Evolutionary conservation across 306 rosid species (phyloP), one percentile per base, ranked within the genome.

Genomic region (Castanopsis chinensis): DNA sequence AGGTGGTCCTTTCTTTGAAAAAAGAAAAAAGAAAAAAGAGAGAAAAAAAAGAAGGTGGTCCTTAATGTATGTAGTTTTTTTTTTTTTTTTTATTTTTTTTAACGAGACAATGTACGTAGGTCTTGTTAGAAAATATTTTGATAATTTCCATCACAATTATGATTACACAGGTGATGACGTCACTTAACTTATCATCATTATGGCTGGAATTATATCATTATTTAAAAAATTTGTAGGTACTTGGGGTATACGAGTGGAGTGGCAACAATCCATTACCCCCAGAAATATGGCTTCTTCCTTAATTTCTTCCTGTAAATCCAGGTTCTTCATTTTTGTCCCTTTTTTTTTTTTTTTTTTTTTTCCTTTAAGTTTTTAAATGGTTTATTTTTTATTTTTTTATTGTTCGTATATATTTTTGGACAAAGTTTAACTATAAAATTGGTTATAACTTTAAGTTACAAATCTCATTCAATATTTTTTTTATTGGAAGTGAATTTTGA

Each of bases 201-300:
- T 65, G 9, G 23, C 35, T 33, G 49, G 49, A 15, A 17, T 61
- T 32, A 61, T 11, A 63, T 43, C 7, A 51, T 37, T 27, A 43
- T 25, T 71, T 27, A n/a, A 18, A 19, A 15, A 14, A 9, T 17
- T 49, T 55, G 83, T 37, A 89, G 94, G 82, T 91, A 32, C 88
- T 91, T 74, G 97, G 96, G 4, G 92, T 93, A 23, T 93, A 88
- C 6, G 96, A 93, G 56, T 93, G 96, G 97, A 82, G 77, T 2
- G 97, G 97, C 4, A 63, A 85, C 72, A 90, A 92, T 69, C 87
- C 96, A 18, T 80, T 91, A 25, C 90, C 87, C 0, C 97, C 97
- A 1, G 96, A 92, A 57, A 15, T 75, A 33, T 92, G 96, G 97
- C 78, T 92, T 61, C 85, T 92, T 70, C 97, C 97, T 12, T 83